A percentile compares a stretch with the other conserved stretches of the same genome.
These are phyloP conservation scores for Elsinoe arachidis DNA, from an alignment of 2,329 filamentous ascomycete genomes.

Conservation along the genomic window DNA sequence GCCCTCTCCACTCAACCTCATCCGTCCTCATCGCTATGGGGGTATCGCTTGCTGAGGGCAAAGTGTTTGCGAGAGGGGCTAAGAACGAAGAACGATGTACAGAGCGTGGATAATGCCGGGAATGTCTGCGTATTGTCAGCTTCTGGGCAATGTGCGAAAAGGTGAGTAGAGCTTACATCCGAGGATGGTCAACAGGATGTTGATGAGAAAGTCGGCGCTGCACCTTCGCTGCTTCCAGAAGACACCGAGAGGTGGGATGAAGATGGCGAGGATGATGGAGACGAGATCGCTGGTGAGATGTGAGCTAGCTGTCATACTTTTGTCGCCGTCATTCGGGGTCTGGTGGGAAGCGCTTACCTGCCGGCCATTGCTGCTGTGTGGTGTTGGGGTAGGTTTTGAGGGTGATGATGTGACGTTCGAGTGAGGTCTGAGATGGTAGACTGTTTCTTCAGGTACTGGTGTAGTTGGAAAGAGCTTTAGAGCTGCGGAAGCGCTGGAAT, in stretches of 20 bases:
- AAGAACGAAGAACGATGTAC: conserved; percentile 90
- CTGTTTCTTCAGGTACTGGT: no score
- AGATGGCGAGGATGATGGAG: conserved; percentile 80
- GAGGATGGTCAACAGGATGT: conserved; percentile 77
- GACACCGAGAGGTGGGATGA: conserved; percentile 84
- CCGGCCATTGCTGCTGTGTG: not conserved
- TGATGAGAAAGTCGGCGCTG: conserved; percentile 80
- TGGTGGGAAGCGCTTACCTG: not conserved
- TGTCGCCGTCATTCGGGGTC: not conserved
- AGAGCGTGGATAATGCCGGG: conserved; percentile 71
- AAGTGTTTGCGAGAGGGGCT: conserved; percentile 27
- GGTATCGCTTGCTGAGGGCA: conserved; percentile 8
- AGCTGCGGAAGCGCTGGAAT: not conserved
- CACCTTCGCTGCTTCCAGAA: conserved; percentile 83
- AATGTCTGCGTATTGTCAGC: conserved; percentile 48
- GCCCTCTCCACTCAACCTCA: not conserved
- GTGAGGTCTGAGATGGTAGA: no score
- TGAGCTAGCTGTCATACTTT: not conserved
- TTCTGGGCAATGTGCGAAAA: conserved; percentile 29
- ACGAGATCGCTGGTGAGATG: conserved; percentile 53
- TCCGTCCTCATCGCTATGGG: not conserved
- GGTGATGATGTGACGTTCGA: not conserved
- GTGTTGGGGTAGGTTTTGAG: not conserved
- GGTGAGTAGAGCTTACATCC: conserved; percentile 31
- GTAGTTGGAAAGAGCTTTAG: not conserved